Evolutionary conservation across 768 basidiomycete genomes (phyloP), one percentile per base, ranked within the genome.

Genomic region (Obba rivulosa): DNA sequence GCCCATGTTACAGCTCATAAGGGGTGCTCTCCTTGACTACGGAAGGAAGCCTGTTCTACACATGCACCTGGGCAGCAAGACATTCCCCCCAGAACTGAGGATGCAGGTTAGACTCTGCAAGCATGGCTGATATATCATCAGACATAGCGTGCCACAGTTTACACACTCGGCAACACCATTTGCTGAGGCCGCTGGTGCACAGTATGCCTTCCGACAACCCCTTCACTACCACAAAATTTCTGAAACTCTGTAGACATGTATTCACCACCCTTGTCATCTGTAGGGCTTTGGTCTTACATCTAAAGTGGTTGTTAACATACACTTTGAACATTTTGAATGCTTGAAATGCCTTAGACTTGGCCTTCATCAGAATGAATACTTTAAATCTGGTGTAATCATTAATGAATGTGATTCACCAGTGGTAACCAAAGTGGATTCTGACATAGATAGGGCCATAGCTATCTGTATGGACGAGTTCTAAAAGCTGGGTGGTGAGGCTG

Each of bases 131-230:
- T 4, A 65, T 58, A 14, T 51, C 56, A 18, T 73, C 65, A 48
- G 44, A 21, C 23, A 77, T 55, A 0, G 66, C 68, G 2, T n/a
- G n/a, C n/a, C n/a, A n/a, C 64, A 50, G 35, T 76, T 76, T 2
- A 54, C 51, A 1, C 66, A 51, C 51, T 78, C 71, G 2, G 71
- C 70, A 3, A 73, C 62, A 18, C 71, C 67, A 50, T 77, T 78
- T 75, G 69, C 56, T 73, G 66, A 1, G 70, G 70, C 39, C 45
- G 11, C 21, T 52, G 40, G 31, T 36, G 51, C 25, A 54, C 48
- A 21, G 57, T 58, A 40, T 59, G 60, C 48, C 59, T 56, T 5
- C 51, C 35, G 34, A 46, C 45, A 17, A 63, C 63, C 28, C 62
- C 55, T 24, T 52, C 35, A 23, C 50, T 42, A 17, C 46, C 45